Evolutionary conservation across 1,139 yeast genomes (phyloP).

Genomic region (Saccharomycopsis phalli): DNA sequence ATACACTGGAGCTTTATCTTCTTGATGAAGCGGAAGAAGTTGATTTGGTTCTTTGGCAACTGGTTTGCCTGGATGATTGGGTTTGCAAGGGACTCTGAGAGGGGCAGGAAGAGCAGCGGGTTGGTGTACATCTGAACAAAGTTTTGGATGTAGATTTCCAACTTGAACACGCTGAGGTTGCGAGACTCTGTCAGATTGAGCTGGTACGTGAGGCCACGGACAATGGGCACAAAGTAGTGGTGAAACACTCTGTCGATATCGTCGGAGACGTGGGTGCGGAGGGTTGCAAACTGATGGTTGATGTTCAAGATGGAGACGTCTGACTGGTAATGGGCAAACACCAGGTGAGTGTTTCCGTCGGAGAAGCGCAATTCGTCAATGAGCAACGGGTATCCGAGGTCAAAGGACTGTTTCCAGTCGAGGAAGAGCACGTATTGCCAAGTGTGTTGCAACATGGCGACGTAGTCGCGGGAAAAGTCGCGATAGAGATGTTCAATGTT

Average conservation of each 20-base stretch:
- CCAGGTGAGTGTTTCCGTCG: constrained; percentile 2
- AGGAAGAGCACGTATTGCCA: constrained; percentile 16
- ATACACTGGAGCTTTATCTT: constrained; percentile 16
- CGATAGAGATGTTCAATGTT: constrained; percentile 13
- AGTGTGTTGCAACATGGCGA: constrained; percentile 11
- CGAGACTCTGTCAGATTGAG: constrained; percentile 6
- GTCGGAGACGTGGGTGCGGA: constrained; percentile 6
- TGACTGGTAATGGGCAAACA: constrained; percentile 6
- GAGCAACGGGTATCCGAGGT: constrained; percentile 19
- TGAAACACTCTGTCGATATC: constrained; percentile 6
- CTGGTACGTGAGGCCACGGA: constrained; percentile 12
- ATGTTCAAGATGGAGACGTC: constrained; percentile 7
- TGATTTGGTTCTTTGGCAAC: constrained; percentile 17
- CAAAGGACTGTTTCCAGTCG: constrained; percentile 19
- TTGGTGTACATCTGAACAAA: constrained; percentile 14
- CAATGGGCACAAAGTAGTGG: constrained; percentile 15
- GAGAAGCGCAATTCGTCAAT: constrained; percentile 16
- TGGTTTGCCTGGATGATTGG: constrained; percentile 18
- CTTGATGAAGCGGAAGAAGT: constrained; percentile 16
- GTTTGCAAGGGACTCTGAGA: constrained; percentile 14
- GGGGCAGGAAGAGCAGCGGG: constrained; percentile 11
- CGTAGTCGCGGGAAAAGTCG: constrained; percentile 6
- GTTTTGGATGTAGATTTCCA: constrained; percentile 17
- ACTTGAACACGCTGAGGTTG: constrained; percentile 13
- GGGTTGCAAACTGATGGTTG: constrained; percentile 9